Percentiles rank a stretch among this genome's conserved stretches.
phyloP scores from a whole-genome alignment of 164 flowering plant species.

The Houttuynia cordata region DNA sequence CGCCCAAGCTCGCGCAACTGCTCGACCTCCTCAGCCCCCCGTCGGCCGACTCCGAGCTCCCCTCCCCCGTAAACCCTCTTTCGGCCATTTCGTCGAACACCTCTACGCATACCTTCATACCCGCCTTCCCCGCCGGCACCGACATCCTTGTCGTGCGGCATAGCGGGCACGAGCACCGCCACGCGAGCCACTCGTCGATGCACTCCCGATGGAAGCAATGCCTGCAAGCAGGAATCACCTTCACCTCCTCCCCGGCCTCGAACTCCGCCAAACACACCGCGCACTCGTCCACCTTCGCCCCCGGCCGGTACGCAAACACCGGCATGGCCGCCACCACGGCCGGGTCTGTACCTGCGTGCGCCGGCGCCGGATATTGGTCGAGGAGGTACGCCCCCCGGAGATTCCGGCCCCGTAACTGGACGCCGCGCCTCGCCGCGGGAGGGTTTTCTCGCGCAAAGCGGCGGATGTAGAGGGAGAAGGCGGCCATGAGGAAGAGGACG shows the following conservation, averaged over 20 bases:
- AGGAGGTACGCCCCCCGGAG: not conserved
- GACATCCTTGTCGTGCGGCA: slow-evolving; percentile 19
- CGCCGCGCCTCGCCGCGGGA: not conserved
- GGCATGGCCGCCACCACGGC: not conserved
- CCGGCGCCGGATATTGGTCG: not conserved
- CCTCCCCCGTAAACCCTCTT: not conserved
- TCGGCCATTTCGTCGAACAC: not conserved
- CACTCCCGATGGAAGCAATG: slow-evolving; percentile 51
- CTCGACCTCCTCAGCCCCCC: not conserved
- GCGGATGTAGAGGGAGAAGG: slow-evolving; percentile 58
- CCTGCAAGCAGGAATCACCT: slow-evolving; percentile 37
- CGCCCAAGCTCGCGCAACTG: not conserved
- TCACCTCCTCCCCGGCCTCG: slow-evolving; percentile 34
- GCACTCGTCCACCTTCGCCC: slow-evolving; percentile 23
- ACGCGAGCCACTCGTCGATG: slow-evolving; percentile 63
- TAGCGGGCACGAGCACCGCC: slow-evolving; percentile 58
- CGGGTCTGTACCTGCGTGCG: not conserved
- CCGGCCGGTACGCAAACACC: not conserved
- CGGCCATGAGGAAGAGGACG: slow-evolving; percentile 63
- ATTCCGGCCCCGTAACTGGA: not conserved
- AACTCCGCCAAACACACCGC: slow-evolving; percentile 60
- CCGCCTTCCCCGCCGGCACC: not conserved
- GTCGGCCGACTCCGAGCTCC: not conserved
- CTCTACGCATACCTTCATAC: not conserved
- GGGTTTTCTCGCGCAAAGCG: slow-evolving; percentile 20